Base-by-base conservation (phyloP, 768 basidiomycete genomes). In the Termitomyces sp. region DNA sequence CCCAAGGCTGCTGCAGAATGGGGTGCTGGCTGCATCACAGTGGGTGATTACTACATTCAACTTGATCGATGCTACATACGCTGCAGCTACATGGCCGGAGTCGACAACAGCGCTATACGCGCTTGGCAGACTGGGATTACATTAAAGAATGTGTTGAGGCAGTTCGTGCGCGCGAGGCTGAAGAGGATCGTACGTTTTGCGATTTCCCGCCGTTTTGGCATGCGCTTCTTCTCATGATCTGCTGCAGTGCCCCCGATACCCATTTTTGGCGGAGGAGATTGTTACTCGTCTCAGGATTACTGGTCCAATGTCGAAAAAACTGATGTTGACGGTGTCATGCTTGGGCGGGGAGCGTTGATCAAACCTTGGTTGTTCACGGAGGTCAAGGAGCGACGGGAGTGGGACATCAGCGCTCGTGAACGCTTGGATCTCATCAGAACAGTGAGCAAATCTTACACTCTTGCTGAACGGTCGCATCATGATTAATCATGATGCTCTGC, bases 351-450 rank as follows among this genome's bases (percentile, higher is more conserved):
- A 0, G 96, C 94, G 0, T 75, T 98, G 50, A 97, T 98, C 71
- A 99, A 99, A 72, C 91, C 92, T 0, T 93, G 91, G 90, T 87
- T 95, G 54, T 96, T 95, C 71, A 96, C 94, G 0, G 97, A 99
- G 71, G 84, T 98, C 67, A 89, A 94, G 69, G 97, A 98, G 67
- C 80, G 76, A 22, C 73, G 94, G 26, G 94, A 97, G 66, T 98
- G 95, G 94, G 93, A 95, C 67, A 95, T 94, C 64, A 88, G 85
- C 65, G 83, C 92, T 14, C 77, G 85, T 6, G 94, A 97, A 72
- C 77, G 94, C 33, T 74, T 97, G 43, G 92, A 92, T 44, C 73
- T 88, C 26, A 81, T 94, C 47, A 77, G 86, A 65, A 85, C 88
- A 73, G 90, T 93, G 59, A 51, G 80, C 64, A 18, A 30, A 9